Evolutionary conservation across 1,284 basidiomycete genomes (phyloP).

Genomic region (Ceratobasidium sp.): DNA sequence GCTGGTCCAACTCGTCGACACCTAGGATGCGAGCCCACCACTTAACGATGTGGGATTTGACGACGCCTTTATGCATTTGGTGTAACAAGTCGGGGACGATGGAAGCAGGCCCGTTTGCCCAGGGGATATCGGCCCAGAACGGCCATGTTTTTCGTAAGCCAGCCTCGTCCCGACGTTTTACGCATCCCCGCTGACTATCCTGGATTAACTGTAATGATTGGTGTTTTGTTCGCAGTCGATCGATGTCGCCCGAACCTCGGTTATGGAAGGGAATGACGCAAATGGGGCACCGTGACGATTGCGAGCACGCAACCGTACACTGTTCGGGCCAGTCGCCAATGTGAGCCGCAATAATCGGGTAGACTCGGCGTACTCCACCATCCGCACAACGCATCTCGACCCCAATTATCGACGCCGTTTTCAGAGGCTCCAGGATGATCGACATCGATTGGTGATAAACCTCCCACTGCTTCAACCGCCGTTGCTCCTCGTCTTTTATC

Average conservation of each 20-base stretch:
- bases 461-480: not conserved
- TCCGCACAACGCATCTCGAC: slow-evolving; percentile 47
- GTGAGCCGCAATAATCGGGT: slow-evolving; percentile 50
- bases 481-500: not conserved
- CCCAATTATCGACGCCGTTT: slow-evolving; percentile 36
- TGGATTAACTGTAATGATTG: not conserved
- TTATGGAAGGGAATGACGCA: not conserved
- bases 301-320: slow-evolving; percentile 46
- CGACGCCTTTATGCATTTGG: slow-evolving; percentile 56
- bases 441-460: slow-evolving; percentile 51
- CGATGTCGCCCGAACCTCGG: not conserved
- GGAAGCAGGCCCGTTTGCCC: slow-evolving; percentile 47
- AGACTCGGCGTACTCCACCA: slow-evolving; percentile 30
- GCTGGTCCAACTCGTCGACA: slow-evolving; percentile 37
- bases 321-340: slow-evolving; percentile 52
- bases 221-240: not conserved
- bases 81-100: slow-evolving; percentile 55
- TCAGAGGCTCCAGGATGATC: slow-evolving; percentile 46
- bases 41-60: slow-evolving; percentile 52
- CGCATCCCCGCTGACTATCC: not conserved
- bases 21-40: slow-evolving; percentile 47
- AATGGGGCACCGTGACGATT: slow-evolving; percentile 16
- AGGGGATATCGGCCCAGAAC: slow-evolving; percentile 52
- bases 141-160: slow-evolving; percentile 40
- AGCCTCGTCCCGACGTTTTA: no score